Conservation (phyloP, 768 basidiomycete genomes). For the Phaffia australis region DNA sequence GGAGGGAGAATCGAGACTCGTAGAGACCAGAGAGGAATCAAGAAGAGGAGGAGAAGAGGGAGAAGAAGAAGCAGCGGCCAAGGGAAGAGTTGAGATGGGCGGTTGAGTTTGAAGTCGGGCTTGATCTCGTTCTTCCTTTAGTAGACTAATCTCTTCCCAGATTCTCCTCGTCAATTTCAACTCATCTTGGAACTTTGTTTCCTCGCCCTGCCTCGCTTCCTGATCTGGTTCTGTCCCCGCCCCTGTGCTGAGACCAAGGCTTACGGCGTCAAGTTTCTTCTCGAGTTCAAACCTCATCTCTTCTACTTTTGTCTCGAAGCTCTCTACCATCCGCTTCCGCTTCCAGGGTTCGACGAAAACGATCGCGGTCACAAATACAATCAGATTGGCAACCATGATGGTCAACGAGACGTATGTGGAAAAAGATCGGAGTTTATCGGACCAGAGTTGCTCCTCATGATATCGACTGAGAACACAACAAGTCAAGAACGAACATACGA, state of each 20-base stretch:
- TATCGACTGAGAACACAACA: conserved; percentile 3
- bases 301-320: conserved; percentile 72
- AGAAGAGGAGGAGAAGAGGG: neutral
- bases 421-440: conserved; percentile 90
- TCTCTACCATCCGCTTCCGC: conserved; percentile 67
- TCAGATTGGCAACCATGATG: conserved; percentile 73
- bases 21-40: neutral
- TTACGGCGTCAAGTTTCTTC: conserved; percentile 24
- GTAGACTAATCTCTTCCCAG: neutral
- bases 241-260: no score
- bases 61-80: neutral
- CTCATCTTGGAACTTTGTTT: neutral
- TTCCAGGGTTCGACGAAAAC: conserved; percentile 95
- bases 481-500: neutral
- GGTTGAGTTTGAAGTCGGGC: neutral
- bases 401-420: conserved; percentile 86
- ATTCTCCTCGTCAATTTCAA: neutral
- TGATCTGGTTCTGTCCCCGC: conserved; percentile 24
- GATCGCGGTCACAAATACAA: conserved; percentile 83
- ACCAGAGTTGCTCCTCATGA: conserved; percentile 80
- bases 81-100: neutral
- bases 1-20: neutral
- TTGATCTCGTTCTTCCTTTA: no score
- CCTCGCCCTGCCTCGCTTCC: conserved; percentile 19
- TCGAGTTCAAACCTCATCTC: conserved; percentile 48